A percentile compares a stretch with the other conserved stretches of the same genome.
These are phyloP conservation scores for Candida koratica DNA, from an alignment of 805 yeast genomes.

Conservation along the genomic window DNA sequence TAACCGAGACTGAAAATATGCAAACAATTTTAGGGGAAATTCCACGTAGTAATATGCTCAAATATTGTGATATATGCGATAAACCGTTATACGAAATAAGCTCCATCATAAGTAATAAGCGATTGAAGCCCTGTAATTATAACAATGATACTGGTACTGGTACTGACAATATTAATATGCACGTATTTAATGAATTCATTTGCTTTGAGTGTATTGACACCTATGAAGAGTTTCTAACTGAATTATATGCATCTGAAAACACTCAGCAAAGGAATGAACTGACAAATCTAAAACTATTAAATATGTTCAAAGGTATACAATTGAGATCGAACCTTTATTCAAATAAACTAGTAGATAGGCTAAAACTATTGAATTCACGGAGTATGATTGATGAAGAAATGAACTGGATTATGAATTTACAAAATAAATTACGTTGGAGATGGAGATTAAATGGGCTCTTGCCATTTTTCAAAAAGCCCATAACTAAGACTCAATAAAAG, in stretches of 20 bases:
- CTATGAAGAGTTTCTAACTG: conserved; percentile 51
- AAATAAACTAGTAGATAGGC: conserved; percentile 13
- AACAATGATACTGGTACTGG: neutral
- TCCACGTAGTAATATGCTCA: conserved; percentile 37
- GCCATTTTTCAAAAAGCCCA: conserved; percentile 12
- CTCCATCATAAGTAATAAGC: conserved; percentile 30
- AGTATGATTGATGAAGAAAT: conserved; percentile 1
- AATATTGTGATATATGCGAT: conserved; percentile 66
- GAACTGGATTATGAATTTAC: conserved; percentile 18
- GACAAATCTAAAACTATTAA: conserved; percentile 15
- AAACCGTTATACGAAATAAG: conserved; percentile 61
- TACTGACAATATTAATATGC: neutral
- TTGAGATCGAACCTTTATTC: conserved; percentile 11
- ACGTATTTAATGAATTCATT: conserved; percentile 48
- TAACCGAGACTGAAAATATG: conserved; percentile 20
- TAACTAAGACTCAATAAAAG: conserved; percentile 5
- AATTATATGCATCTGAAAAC: conserved; percentile 16
- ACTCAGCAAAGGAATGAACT: conserved; percentile 8
- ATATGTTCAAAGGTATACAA: conserved; percentile 15
- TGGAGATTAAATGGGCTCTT: conserved; percentile 23
- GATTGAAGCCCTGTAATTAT: conserved; percentile 4
- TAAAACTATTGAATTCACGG: conserved; percentile 10
- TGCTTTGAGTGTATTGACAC: conserved; percentile 58
- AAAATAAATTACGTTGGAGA: conserved; percentile 19
- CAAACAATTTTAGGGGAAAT: conserved; percentile 37